A percentile compares a stretch with the other conserved stretches of the same genome.
phyloP scores from a whole-genome alignment of 371 early-diverging fungal genomes.

The Rhizomucor pusillus region DNA sequence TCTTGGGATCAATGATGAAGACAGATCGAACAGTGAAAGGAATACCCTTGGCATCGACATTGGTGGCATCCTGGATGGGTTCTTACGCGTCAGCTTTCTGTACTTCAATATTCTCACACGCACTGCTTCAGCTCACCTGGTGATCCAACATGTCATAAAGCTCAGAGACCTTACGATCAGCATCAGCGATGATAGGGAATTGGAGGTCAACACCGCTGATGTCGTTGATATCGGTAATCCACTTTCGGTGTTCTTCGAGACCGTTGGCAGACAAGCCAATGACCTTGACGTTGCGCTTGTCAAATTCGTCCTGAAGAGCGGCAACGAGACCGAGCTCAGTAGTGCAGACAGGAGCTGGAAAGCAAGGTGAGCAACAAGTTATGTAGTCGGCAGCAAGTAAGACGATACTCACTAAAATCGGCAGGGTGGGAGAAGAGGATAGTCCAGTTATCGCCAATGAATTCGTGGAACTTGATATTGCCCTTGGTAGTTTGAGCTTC shows the following conservation, averaged over 20 bases:
- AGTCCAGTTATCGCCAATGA: slow-evolving; percentile 84
- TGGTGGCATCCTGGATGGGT: slow-evolving; percentile 75
- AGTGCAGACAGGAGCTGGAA: slow-evolving; percentile 87
- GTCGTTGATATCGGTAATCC: slow-evolving; percentile 92
- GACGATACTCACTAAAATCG: slow-evolving; percentile 75
- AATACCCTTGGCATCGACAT: slow-evolving; percentile 83
- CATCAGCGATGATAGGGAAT: slow-evolving; percentile 95
- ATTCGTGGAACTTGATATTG: slow-evolving; percentile 86
- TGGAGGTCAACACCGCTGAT: slow-evolving; percentile 71
- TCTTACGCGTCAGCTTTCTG: no score
- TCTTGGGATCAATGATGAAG: slow-evolving; percentile 91
- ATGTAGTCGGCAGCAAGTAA: not conserved
- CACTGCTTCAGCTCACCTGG: slow-evolving; percentile 20
- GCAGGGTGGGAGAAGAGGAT: slow-evolving; percentile 95
- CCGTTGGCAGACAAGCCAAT: slow-evolving; percentile 91
- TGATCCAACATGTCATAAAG: slow-evolving; percentile 95
- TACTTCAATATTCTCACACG: no score
- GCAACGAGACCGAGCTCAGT: slow-evolving; percentile 94
- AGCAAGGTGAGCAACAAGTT: not conserved
- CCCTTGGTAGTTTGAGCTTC: slow-evolving; percentile 85
- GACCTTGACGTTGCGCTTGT: slow-evolving; percentile 81
- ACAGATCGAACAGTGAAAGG: slow-evolving; percentile 95
- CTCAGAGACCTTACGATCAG: slow-evolving; percentile 75
- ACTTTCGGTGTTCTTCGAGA: slow-evolving; percentile 75
- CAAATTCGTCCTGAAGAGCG: slow-evolving; percentile 74